phyloP scores from a whole-genome alignment of 345 rosid species.

The Euphorbia lathyris region DNA sequence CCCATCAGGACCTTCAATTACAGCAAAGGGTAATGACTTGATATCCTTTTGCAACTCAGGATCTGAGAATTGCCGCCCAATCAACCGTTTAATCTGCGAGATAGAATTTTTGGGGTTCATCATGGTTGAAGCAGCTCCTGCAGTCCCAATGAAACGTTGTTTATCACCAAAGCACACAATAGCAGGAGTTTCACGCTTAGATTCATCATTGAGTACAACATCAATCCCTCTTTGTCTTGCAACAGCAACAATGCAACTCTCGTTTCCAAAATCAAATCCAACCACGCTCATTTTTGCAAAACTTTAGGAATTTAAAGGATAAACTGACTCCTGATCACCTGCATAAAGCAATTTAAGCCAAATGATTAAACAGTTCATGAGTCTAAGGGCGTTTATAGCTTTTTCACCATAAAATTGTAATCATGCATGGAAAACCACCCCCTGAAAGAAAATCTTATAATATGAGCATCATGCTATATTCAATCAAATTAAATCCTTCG shows the following conservation, averaged over 20 bases:
- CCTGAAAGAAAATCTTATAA: neutral
- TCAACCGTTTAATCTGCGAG: constrained; percentile 81
- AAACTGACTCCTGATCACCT: constrained; percentile 11
- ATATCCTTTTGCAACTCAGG: constrained; percentile 91
- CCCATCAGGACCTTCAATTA: constrained; percentile 85
- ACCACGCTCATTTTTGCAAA: constrained; percentile 78
- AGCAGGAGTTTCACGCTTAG: constrained; percentile 96
- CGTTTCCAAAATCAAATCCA: constrained; percentile 97
- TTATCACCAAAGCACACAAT: constrained; percentile 95
- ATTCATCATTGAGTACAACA: constrained; percentile 96
- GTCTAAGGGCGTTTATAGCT: neutral
- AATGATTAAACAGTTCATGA: neutral
- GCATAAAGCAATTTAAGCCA: neutral
- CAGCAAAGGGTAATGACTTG: constrained; percentile 63
- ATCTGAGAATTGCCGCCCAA: constrained; percentile 80
- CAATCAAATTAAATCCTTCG: neutral
- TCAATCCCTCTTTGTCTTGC: constrained; percentile 99
- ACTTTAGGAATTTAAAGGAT: neutral
- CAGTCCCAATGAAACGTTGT: constrained; percentile 93
- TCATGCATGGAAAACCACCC: neutral
- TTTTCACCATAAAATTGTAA: neutral
- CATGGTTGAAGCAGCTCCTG: constrained; percentile 93
- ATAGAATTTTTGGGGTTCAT: constrained; percentile 93
- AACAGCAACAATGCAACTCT: constrained; percentile 93
- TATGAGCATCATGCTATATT: neutral